Conservation (phyloP, 441 rosid species). For the Populus hybrid region DNA sequence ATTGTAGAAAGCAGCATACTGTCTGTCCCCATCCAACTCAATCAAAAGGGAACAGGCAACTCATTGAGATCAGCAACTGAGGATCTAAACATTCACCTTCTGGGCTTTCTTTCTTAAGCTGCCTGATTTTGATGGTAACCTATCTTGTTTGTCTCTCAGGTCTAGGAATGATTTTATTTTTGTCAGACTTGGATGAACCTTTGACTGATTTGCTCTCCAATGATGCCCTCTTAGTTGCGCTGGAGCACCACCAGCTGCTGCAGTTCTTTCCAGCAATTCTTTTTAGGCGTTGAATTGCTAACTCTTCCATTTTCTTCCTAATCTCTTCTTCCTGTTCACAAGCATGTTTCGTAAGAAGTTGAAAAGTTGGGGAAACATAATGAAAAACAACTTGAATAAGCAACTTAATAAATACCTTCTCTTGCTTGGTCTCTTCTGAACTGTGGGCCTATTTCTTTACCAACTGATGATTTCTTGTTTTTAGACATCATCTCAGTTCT, state of each 20-base stretch:
- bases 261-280: slow-evolving; percentile 87
- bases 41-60: not conserved
- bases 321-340: slow-evolving; percentile 71
- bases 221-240: slow-evolving; percentile 38
- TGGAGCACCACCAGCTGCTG: slow-evolving; percentile 36
- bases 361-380: not conserved
- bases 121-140: slow-evolving; percentile 37
- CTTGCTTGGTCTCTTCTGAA: slow-evolving; percentile 73
- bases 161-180: slow-evolving; percentile 21
- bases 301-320: slow-evolving; percentile 65
- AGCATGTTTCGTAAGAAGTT: slow-evolving; percentile 6
- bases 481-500: slow-evolving; percentile 34
- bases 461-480: slow-evolving; percentile 45
- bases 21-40: not conserved
- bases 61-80: not conserved
- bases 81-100: not conserved
- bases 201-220: slow-evolving; percentile 33
- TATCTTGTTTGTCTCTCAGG: slow-evolving; percentile 24
- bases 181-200: slow-evolving; percentile 24
- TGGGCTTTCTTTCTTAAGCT: slow-evolving; percentile 21
- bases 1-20: not conserved
- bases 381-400: slow-evolving; percentile 11
- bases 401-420: slow-evolving; percentile 47
- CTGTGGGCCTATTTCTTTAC: slow-evolving; percentile 47
- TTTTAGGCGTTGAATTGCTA: slow-evolving; percentile 62